Evolutionary conservation across 495 filamentous ascomycete species (phyloP), one percentile per base, ranked within the genome.

Genomic region (Penicillium simplicissimum): DNA sequence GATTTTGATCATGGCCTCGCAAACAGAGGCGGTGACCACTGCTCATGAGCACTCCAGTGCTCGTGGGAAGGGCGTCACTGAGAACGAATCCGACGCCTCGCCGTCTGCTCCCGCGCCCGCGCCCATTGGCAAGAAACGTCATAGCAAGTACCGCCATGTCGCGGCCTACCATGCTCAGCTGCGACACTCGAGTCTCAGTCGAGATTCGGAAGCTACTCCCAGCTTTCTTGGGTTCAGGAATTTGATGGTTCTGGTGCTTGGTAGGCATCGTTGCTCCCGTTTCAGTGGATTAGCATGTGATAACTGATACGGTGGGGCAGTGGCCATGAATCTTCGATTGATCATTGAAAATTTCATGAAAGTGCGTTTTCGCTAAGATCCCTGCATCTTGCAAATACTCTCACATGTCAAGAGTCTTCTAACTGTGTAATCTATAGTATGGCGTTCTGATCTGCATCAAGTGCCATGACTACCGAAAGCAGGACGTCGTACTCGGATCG

Each of bases 261-360:
- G 92, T 95, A 83, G 42, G 79, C 1, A 67, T 42, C 35, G 37
- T 48, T 45, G 33, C 0, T 23, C 34, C 51, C 19, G 51, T 21
- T 23, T 54, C 33, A 25, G 15, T 7, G 7, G 21, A 42, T 34
- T 21, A 45, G 10, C 23, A 43, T 34, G 59, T 33, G 40, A 31
- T 38, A 40, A 62, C 63, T 73, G 38, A 70, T 66, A 49, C 45
- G 37, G 57, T 52, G 23, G 25, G 40, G 31, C 68, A 91, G 92
- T 97, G 66, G 93, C 93, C 47, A 92, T 93, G 69, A 98, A 98
- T 66, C 79, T 98, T 9, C 85, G 95, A 63, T 81, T 98, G 61
- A 87, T 98, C 61, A 91, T 98, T 66, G 95, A 98, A 78, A 98
- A 98, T 67, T 96, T 91, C 67, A 90, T 93, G 81, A 98, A 98